phyloP scores from a whole-genome alignment of 306 rosid genomes.

The Glycine tomentella region DNA sequence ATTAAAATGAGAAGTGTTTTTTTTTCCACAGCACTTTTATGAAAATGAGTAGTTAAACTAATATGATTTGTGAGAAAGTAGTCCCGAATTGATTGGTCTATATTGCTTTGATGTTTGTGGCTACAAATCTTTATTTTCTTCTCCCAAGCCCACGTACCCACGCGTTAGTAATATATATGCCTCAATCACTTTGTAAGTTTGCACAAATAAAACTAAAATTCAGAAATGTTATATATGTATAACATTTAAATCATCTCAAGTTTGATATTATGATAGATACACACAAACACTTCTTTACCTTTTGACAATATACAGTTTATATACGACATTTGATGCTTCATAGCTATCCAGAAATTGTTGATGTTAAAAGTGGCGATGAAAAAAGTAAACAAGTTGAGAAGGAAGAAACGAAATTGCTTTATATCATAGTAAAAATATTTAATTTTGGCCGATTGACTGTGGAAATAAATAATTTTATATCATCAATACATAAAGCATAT shows the following conservation, averaged over 20 bases:
- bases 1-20: not conserved
- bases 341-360: not conserved
- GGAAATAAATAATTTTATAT: not conserved
- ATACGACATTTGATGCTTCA: not conserved
- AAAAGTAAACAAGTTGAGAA: constrained; percentile 13
- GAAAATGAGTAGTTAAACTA: not conserved
- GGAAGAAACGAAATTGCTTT: not conserved
- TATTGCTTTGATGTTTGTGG: constrained; percentile 9
- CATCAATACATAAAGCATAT: not conserved
- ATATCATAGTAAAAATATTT: constrained; percentile 1
- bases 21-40: not conserved
- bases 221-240: not conserved
- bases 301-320: not conserved
- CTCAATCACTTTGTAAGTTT: constrained; percentile 36
- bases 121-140: not conserved
- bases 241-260: not conserved
- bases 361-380: constrained; percentile 1
- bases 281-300: not conserved
- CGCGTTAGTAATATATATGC: constrained; percentile 20
- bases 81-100: not conserved
- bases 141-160: constrained; percentile 1
- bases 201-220: not conserved
- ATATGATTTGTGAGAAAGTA: not conserved
- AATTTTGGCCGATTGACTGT: not conserved
- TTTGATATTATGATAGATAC: not conserved